Evolutionary conservation across 2,329 filamentous ascomycete genomes (phyloP).

Genomic region (Ophiostoma montium): DNA sequence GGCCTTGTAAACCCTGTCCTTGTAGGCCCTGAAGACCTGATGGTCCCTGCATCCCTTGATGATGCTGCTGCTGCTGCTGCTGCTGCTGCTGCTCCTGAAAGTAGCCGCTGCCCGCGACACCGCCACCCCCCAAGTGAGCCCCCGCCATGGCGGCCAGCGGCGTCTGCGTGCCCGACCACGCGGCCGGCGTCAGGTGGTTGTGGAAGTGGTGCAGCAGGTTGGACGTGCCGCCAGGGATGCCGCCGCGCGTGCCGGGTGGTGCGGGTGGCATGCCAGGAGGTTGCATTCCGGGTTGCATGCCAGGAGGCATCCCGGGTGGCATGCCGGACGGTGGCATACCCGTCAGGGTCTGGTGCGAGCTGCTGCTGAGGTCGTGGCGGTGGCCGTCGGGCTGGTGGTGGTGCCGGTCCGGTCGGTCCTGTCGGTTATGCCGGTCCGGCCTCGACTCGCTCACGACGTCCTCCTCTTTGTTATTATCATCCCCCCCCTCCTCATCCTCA

Average conservation of each 20-base stretch:
- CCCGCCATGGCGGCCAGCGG: conserved; percentile 68
- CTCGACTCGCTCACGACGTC: conserved; percentile 18
- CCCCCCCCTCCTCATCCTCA: conserved; percentile 23
- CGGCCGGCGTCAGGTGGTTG: conserved; percentile 50
- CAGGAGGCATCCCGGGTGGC: no score
- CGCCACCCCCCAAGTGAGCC: conserved; percentile 38
- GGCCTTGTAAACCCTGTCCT: neutral
- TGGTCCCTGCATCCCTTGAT: neutral
- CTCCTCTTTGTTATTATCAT: conserved; percentile 20
- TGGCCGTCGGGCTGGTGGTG: conserved; percentile 19
- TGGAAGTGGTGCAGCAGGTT: conserved; percentile 69
- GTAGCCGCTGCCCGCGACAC: conserved; percentile 8
- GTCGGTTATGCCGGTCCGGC: no score
- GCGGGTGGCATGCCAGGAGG: conserved; percentile 15
- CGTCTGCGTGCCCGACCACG: conserved; percentile 62
- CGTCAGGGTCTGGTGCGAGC: conserved; percentile 20
- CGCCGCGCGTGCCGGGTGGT: conserved; percentile 22
- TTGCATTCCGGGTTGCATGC: no score
- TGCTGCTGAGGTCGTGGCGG: conserved; percentile 15
- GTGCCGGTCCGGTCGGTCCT: conserved; percentile 16
- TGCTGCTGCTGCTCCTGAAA: conserved; percentile 1
- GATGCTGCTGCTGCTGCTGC: neutral
- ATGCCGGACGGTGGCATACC: conserved; percentile 16
- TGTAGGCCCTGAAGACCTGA: neutral
- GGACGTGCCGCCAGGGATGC: conserved; percentile 56